phyloP scores from a whole-genome alignment of 2,329 filamentous ascomycete genomes.

The Metarhizium rileyi region DNA sequence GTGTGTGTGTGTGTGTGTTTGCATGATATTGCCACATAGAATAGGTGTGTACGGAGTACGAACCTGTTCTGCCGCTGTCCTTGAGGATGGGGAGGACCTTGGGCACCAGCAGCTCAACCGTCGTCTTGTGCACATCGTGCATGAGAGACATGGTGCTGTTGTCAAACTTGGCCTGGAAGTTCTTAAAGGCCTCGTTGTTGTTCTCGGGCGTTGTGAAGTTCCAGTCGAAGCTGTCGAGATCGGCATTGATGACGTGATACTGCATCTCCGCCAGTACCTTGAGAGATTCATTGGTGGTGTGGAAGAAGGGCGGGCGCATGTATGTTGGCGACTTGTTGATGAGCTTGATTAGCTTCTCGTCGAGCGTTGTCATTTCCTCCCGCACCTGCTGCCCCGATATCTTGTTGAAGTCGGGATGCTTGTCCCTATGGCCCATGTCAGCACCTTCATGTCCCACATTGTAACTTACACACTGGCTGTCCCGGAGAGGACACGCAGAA shows the following conservation, averaged over 20 bases:
- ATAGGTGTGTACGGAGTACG: too few relatives aligned
- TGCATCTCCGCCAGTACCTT: conserved; percentile 24
- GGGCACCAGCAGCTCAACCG: conserved; percentile 24
- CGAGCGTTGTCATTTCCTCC: conserved; percentile 23
- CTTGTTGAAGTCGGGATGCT: conserved; percentile 24
- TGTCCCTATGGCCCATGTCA: conserved; percentile 10
- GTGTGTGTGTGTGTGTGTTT: too few relatives aligned
- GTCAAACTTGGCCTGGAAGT: conserved; percentile 12
- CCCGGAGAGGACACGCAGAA: background rate
- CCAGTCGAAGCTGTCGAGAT: conserved; percentile 47
- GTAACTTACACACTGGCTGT: too few relatives aligned
- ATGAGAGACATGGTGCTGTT: conserved; percentile 36
- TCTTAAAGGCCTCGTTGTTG: conserved; percentile 29
- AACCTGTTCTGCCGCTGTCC: background rate
- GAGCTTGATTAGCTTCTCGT: conserved; percentile 22
- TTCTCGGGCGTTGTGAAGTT: conserved; percentile 35
- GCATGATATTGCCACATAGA: too few relatives aligned
- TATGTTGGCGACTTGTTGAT: conserved; percentile 20
- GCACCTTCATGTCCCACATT: too few relatives aligned
- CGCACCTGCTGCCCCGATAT: conserved; percentile 15
- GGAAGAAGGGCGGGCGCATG: conserved; percentile 30
- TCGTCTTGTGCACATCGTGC: conserved; percentile 35
- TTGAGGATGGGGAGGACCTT: background rate
- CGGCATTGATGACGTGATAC: conserved; percentile 43
- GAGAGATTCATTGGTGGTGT: conserved; percentile 15